These are phyloP conservation scores for Tetradesmus lagerheimii DNA, from an alignment of 139 green algal genomes.

Conservation along the genomic window DNA sequence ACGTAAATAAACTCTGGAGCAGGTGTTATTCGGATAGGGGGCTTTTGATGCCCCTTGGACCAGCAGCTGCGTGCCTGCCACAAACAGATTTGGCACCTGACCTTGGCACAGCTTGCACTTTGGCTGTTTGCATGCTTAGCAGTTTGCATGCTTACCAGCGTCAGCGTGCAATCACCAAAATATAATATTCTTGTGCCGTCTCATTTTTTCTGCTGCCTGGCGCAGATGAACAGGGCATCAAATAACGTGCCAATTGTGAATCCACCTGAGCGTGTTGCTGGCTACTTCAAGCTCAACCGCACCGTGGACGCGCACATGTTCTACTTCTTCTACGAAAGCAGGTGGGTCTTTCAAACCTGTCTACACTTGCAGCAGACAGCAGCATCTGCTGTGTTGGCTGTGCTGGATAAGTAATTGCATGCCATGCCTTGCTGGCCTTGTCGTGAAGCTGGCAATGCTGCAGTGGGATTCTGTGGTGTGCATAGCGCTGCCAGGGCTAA, in stretches of 20 bases:
- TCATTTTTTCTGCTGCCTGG: neutral
- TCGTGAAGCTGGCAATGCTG: no score
- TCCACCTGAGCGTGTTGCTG: slow-evolving; percentile 54
- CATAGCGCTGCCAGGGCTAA: neutral
- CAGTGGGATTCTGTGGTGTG: no score
- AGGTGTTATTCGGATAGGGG: no score
- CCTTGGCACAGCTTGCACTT: no score
- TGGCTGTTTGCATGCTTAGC: no score
- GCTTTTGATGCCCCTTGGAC: no score
- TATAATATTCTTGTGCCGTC: neutral
- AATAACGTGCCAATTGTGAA: slow-evolving; percentile 39
- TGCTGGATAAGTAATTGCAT: neutral
- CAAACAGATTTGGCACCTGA: neutral
- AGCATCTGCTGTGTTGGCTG: neutral
- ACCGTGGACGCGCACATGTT: slow-evolving; percentile 79
- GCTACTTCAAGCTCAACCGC: slow-evolving; percentile 83
- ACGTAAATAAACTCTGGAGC: no score
- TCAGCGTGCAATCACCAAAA: neutral
- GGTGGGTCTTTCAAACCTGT: slow-evolving; percentile 14
- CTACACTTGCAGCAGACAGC: no score
- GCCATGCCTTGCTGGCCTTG: no score
- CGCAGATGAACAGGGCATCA: neutral
- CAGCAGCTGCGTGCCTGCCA: neutral
- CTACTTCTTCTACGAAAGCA: slow-evolving; percentile 89
- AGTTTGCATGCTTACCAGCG: neutral